These are phyloP conservation scores for Hymenotorrendiella dingleyae DNA, from an alignment of 2,329 filamentous ascomycete genomes.

Conservation along the genomic window DNA sequence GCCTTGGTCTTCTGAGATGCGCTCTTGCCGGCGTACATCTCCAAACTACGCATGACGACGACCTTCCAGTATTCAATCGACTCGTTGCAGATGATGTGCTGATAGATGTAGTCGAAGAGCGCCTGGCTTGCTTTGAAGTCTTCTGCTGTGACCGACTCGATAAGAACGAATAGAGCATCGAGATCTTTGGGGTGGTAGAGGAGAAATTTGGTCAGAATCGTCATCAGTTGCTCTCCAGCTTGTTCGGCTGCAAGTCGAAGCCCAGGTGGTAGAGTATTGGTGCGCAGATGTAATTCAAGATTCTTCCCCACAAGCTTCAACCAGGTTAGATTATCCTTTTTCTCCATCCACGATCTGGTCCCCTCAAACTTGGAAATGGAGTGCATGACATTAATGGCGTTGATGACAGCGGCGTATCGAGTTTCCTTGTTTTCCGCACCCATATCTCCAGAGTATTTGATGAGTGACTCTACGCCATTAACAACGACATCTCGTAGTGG, in stretches of 20 bases:
- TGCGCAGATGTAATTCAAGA: constrained; percentile 67
- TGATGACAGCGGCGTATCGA: constrained; percentile 65
- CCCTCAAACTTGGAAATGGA: constrained; percentile 63
- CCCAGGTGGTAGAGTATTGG: constrained; percentile 61
- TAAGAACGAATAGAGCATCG: constrained; percentile 76
- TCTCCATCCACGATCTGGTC: constrained; percentile 65
- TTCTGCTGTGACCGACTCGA: constrained; percentile 77
- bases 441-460: constrained; percentile 59
- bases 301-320: constrained; percentile 66
- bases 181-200: constrained; percentile 68
- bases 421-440: constrained; percentile 64
- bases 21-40: constrained; percentile 73
- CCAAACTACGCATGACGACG: constrained; percentile 77
- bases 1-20: constrained; percentile 87
- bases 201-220: constrained; percentile 76
- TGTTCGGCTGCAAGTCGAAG: constrained; percentile 84
- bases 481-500: constrained; percentile 70
- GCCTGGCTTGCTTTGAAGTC: constrained; percentile 73
- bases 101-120: constrained; percentile 78
- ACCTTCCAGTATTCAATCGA: constrained; percentile 82
- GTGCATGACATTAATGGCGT: constrained; percentile 79
- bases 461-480: constrained; percentile 65
- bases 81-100: constrained; percentile 74
- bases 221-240: constrained; percentile 80
- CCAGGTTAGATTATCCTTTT: constrained; percentile 54